Evolutionary conservation across 257 asterid genomes (phyloP).

Genomic region (Paulownia fortunei): DNA sequence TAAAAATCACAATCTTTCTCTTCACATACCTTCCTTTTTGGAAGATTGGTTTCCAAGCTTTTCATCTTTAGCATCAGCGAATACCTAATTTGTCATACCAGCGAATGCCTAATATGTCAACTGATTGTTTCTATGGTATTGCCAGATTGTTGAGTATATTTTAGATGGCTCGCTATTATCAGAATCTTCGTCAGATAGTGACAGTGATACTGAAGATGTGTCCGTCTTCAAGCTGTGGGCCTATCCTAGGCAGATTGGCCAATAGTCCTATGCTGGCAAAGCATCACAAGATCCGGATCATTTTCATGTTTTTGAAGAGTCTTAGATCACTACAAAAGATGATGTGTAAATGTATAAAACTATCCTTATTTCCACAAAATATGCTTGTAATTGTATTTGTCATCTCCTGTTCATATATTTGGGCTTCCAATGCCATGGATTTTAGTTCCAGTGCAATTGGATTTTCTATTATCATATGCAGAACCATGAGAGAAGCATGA

Average conservation of each 20-base stretch:
- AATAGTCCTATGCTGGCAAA: not conserved
- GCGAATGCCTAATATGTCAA: too few relatives aligned
- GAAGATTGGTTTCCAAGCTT: not conserved
- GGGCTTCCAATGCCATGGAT: too few relatives aligned
- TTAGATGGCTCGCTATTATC: conserved; percentile 40
- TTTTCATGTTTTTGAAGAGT: not conserved
- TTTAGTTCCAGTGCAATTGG: too few relatives aligned
- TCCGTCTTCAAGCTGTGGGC: conserved; percentile 61
- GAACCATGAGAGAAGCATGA: too few relatives aligned
- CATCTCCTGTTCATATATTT: too few relatives aligned
- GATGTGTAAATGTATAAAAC: not conserved
- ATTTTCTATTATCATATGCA: too few relatives aligned
- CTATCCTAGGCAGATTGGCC: conserved; percentile 48
- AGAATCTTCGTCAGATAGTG: conserved; percentile 62
- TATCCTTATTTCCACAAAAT: too few relatives aligned
- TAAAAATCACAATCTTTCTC: not conserved
- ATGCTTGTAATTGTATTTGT: too few relatives aligned
- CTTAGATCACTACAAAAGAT: not conserved
- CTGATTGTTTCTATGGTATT: conserved; percentile 28
- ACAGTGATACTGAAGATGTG: conserved; percentile 60
- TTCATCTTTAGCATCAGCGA: too few relatives aligned
- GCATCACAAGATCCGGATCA: too few relatives aligned
- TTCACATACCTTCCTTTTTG: not conserved
- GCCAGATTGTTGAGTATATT: conserved; percentile 66
- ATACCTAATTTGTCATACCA: too few relatives aligned